Conservation (phyloP, 805 yeast species). For the Ogataea chonburiensis region DNA sequence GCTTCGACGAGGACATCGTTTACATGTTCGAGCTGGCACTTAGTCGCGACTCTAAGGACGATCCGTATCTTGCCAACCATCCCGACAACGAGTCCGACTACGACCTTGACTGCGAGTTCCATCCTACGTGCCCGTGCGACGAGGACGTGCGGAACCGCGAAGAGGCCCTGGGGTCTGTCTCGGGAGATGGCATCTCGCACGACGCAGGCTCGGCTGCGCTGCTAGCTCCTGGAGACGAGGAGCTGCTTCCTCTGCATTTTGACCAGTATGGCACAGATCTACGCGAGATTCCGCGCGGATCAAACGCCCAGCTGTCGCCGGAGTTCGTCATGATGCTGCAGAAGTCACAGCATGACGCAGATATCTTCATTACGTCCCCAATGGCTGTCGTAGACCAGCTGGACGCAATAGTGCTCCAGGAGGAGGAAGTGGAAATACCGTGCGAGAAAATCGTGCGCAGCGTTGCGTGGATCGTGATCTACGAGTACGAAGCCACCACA, state of each 20-base stretch:
- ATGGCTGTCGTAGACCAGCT: slow-evolving; percentile 26
- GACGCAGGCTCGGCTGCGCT: not conserved
- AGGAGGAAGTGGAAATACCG: slow-evolving; percentile 32
- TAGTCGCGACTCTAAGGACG: slow-evolving; percentile 29
- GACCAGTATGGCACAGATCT: slow-evolving; percentile 66
- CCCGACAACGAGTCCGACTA: slow-evolving; percentile 25
- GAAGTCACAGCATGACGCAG: slow-evolving; percentile 22
- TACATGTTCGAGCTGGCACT: slow-evolving; percentile 37
- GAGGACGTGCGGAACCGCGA: slow-evolving; percentile 32
- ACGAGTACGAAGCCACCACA: slow-evolving; percentile 26
- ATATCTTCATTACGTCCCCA: slow-evolving; percentile 30
- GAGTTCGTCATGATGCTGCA: slow-evolving; percentile 26
- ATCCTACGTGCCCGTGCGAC: slow-evolving; percentile 36
- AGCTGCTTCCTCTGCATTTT: slow-evolving; percentile 38
- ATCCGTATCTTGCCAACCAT: slow-evolving; percentile 20
- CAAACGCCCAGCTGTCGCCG: slow-evolving; percentile 41
- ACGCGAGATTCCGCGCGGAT: slow-evolving; percentile 68
- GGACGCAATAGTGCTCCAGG: slow-evolving; percentile 27
- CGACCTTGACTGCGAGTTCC: slow-evolving; percentile 29
- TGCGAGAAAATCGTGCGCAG: slow-evolving; percentile 43
- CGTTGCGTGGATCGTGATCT: slow-evolving; percentile 50
- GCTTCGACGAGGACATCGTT: slow-evolving; percentile 57
- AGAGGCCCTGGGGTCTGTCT: slow-evolving; percentile 2
- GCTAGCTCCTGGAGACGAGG: slow-evolving; percentile 18
- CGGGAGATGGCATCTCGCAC: not conserved